These are phyloP conservation scores for Pogostemon cablin DNA, from an alignment of 257 asterid genomes.

Conservation along the genomic window DNA sequence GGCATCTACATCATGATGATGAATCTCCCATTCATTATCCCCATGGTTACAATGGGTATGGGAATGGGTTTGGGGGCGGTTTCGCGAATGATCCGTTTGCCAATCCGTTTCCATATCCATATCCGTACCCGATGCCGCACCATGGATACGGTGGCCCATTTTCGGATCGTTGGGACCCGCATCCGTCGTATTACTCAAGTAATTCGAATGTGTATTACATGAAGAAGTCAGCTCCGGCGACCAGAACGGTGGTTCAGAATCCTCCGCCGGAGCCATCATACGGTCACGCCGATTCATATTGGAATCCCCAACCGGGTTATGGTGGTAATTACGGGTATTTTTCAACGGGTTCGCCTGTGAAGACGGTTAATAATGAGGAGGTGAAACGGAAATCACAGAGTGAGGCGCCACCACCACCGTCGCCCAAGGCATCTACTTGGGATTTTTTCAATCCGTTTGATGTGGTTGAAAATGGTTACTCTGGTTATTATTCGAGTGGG, in stretches of 20 bases:
- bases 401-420: conserved; percentile 90
- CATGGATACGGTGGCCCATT: conserved; percentile 43
- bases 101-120: conserved; percentile 31
- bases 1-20: conserved; percentile 33
- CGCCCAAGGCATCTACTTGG: conserved; percentile 80
- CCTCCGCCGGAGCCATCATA: conserved; percentile 55
- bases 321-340: conserved; percentile 53
- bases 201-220: conserved; percentile 63
- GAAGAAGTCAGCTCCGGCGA: conserved; percentile 73
- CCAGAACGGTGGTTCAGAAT: conserved; percentile 71
- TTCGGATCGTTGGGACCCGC: conserved; percentile 50
- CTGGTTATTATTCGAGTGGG: conserved; percentile 44
- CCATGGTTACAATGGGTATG: conserved; percentile 37
- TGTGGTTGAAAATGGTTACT: conserved; percentile 48
- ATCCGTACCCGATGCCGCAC: conserved; percentile 40
- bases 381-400: conserved; percentile 42
- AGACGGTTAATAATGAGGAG: conserved; percentile 35
- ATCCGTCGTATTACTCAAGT: conserved; percentile 44
- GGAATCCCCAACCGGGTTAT: conserved; percentile 44
- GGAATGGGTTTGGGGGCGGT: conserved; percentile 35
- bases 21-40: conserved; percentile 36
- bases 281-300: conserved; percentile 65
- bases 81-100: conserved; percentile 35
- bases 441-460: conserved; percentile 82
- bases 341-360: conserved; percentile 32